Evolutionary conservation across 805 yeast genomes (phyloP).

Genomic region (Lipomyces lipofer): DNA sequence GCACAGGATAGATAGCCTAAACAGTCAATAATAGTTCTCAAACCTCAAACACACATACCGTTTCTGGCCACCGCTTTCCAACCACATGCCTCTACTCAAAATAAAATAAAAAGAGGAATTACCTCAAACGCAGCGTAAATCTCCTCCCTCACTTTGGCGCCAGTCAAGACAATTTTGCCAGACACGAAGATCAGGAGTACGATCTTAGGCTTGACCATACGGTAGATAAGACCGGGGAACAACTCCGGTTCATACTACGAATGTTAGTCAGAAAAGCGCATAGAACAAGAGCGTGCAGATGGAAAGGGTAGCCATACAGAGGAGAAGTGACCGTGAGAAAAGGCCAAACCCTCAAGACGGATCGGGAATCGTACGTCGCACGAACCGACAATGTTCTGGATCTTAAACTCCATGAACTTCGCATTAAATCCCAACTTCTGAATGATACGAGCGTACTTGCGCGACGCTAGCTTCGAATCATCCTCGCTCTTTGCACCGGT

Average conservation of each 20-base stretch:
- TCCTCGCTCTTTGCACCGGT: conserved; percentile 99
- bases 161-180: conserved; percentile 95
- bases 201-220: conserved; percentile 99
- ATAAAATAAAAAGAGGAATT: background rate
- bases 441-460: conserved; percentile 96
- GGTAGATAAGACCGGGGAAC: conserved; percentile 96
- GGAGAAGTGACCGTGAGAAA: conserved; percentile 92
- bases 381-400: conserved; percentile 96
- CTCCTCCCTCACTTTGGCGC: conserved; percentile 98
- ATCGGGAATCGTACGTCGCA: conserved; percentile 99
- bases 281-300: conserved; percentile 43
- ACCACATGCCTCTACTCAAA: no score
- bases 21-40: background rate
- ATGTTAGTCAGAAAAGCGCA: background rate
- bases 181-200: conserved; percentile 93
- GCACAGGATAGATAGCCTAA: conserved; percentile 90
- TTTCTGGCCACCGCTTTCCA: no score
- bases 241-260: conserved; percentile 84
- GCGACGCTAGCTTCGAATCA: conserved; percentile 95
- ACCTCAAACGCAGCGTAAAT: conserved; percentile 93
- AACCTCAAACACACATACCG: background rate
- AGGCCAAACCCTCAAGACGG: conserved; percentile 94
- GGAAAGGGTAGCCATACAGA: conserved; percentile 43
- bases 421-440: conserved; percentile 98
- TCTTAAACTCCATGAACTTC: conserved; percentile 95